Evolutionary conservation across 345 rosid genomes (phyloP), one percentile per base, ranked within the genome.

Genomic region (Lepidium sativum): DNA sequence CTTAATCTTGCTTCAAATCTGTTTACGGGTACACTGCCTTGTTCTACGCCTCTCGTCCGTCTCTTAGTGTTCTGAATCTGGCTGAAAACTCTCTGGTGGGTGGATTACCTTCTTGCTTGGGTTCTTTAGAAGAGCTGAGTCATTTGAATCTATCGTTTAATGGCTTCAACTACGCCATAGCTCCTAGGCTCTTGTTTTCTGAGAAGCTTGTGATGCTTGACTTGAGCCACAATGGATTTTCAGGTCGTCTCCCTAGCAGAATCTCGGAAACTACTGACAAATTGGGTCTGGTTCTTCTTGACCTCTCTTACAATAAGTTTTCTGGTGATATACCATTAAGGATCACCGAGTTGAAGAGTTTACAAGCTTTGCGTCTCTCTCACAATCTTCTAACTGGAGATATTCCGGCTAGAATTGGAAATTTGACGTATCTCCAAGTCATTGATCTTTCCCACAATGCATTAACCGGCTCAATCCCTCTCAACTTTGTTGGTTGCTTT

Each of bases 71-170:
- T 41, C 49, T 92, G 69, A 81, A 81, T 71, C 79, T 89, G 29
- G 91, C 84, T 32, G 72, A 78, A 27, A 92, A 92, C 73, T 79
- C 83, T 60, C 63, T 92, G 29, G 63, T 80, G 39, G 98, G 98
- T 53, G 98, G 98, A 1, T 78, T 92, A 40, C 97, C 98, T 72
- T 85, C 96, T 5, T 92, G 98, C 75, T 77, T 92, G 38, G 81
- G 86, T 49, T 85, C 95, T 5, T 74, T 89, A 8, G 16, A 73
- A 51, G 75, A 73, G 20, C 60, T 92, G 74, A 74, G 65, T 1
- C 87, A 80, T 75, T 55, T 92, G 29, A 92, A 92, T 77, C 75
- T 92, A 13, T 89, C 97, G 0, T 79, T 52, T 43, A 92, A 92
- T 67, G 83, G 50, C 63, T 73, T 92, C 57, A 76, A 58, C 57